A percentile compares a stretch with the other conserved stretches of the same genome.
Conservation (phyloP, 2,329 filamentous ascomycete species). For the Thielaviopsis ethacetica region DNA sequence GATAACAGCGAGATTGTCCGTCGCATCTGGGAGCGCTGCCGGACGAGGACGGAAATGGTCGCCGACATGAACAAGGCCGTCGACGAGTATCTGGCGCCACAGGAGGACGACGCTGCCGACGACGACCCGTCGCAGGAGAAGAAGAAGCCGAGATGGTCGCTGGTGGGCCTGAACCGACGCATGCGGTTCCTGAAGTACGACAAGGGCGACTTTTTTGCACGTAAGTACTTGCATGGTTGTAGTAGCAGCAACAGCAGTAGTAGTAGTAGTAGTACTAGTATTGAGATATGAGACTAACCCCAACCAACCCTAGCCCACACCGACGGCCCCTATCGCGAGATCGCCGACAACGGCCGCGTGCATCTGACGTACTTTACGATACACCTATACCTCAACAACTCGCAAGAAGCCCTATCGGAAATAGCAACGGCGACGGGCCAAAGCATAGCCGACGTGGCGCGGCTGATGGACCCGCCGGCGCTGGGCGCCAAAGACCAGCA, state of each 20-base stretch:
- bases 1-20: conserved; percentile 46
- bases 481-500: neutral
- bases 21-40: conserved; percentile 45
- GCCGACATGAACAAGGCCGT: conserved; percentile 22
- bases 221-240: conserved; percentile 18
- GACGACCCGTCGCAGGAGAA: neutral
- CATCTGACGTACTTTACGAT: conserved; percentile 1
- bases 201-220: conserved; percentile 54
- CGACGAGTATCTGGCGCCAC: conserved; percentile 4
- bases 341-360: neutral
- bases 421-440: conserved; percentile 12
- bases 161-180: conserved; percentile 48
- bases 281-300: neutral
- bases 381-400: conserved; percentile 19
- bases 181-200: conserved; percentile 62
- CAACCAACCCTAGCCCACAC: conserved; percentile 37
- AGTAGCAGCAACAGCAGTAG: too few relatives aligned
- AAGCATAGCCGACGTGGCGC: neutral
- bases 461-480: neutral
- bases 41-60: conserved; percentile 23
- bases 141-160: conserved; percentile 22
- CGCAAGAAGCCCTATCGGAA: conserved; percentile 5
- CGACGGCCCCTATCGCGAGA: conserved; percentile 39
- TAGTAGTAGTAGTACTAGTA: too few relatives aligned
- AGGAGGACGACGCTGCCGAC: too few relatives aligned